Base-by-base conservation (phyloP, 352 stramenopile species). In the Phytophthora pini region DNA sequence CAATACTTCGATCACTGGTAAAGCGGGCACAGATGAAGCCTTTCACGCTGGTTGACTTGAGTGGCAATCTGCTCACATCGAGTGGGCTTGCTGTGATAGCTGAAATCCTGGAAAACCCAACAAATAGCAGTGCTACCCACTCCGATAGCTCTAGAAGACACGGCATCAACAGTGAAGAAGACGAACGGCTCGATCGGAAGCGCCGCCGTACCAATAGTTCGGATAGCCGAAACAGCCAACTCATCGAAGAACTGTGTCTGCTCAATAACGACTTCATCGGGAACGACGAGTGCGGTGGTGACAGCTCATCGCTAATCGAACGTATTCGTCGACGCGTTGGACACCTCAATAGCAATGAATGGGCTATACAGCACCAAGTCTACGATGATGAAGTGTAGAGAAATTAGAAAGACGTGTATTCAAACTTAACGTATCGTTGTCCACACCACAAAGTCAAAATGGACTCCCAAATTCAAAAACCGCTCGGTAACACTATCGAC, bases 301-400 rank as follows among this genome's bases (percentile, higher is more conserved):
- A 74, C 9, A 77, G 63, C 40, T 68, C 57, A 1, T 52, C 41
- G 1, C 55, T 74, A 32, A 55, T 91, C 3, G 41, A 65, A 5
- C 46, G 48, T 0, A 65, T 93, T 10, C 65, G 64, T 36, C 43
- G 36, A 7, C 64, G 61, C 11, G 78, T 91, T n/a, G 57, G 64
- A 17, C 65, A 77, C 39, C 54, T 93, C 40, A 78, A 60, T 27
- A 92, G 77, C 27, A 92, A 92, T 50, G 74, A 84, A 34, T 92
- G 83, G 82, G 70, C 74, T 38, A 74, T 56, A 53, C 79, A 79
- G 50, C 76, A 82, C 22, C 88, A 87, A 63, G 86, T 94, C n/a
- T 94, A 94, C 62, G 86, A 94, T 32, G 86, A 94, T 54, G 86
- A 94, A 72, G 79, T 92, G 7, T 94, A 82, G 67, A 34, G 22